A percentile compares a stretch with the other conserved stretches of the same genome.
Conservation (phyloP, 345 rosid genomes). For the Eucalyptus paniculata region DNA sequence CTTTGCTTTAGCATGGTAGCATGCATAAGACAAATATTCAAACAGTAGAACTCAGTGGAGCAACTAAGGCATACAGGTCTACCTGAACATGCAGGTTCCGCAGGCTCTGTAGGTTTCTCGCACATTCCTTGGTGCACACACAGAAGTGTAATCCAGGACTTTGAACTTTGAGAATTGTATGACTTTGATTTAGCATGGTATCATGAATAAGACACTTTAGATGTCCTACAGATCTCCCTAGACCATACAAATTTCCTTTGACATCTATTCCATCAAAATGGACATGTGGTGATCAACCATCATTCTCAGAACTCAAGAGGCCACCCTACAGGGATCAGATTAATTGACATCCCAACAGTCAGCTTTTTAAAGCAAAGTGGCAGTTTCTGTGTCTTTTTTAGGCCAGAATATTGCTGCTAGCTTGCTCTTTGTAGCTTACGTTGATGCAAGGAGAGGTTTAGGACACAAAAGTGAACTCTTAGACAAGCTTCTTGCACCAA, state of each 20-base stretch:
- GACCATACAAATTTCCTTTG: neutral
- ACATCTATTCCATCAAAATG: neutral
- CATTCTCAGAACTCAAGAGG: neutral
- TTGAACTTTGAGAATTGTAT: neutral
- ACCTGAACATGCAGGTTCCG: neutral
- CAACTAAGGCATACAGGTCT: neutral
- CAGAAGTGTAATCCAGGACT: neutral
- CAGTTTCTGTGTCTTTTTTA: neutral
- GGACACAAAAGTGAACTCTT: neutral
- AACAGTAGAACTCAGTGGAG: neutral
- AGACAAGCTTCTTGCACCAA: constrained; percentile 69
- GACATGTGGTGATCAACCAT: neutral
- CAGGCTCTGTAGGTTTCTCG: neutral
- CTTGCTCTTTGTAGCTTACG: neutral
- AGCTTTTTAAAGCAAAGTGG: neutral
- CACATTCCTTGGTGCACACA: neutral
- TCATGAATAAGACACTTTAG: neutral
- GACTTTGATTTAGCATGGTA: neutral
- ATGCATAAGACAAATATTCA: neutral
- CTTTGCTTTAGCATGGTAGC: neutral
- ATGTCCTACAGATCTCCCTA: neutral
- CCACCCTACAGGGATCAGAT: neutral
- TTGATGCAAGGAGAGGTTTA: neutral
- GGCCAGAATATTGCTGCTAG: neutral
- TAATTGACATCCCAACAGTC: neutral